Conservation (phyloP, 495 filamentous ascomycete genomes). For the Monascus purpureus region DNA sequence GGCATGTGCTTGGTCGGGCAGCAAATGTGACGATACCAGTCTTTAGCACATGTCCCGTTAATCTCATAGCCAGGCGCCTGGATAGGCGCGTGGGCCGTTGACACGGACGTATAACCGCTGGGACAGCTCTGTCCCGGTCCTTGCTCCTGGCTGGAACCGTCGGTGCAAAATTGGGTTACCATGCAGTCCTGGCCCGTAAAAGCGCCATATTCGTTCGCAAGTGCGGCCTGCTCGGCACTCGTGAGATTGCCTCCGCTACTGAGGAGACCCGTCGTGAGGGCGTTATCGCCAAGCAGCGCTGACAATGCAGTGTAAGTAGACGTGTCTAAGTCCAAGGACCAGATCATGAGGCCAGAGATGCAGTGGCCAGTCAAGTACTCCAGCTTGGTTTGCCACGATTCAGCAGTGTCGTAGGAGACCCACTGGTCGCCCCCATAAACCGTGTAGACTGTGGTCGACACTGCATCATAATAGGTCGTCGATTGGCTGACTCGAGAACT, state of each 20-base stretch:
- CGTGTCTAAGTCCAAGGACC: conserved; percentile 8
- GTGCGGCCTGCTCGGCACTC: neutral
- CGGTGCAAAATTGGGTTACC: conserved; percentile 9
- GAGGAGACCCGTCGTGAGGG: neutral
- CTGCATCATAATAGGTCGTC: too few species aligned
- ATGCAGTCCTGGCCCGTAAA: conserved; percentile 13
- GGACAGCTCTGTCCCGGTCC: conserved; percentile 7
- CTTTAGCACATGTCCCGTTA: conserved; percentile 6
- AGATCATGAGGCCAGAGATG: conserved; percentile 24
- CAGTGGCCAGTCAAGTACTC: conserved; percentile 17
- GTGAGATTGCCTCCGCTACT: neutral
- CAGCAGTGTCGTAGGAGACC: conserved; percentile 25
- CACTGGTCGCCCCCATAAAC: too few species aligned
- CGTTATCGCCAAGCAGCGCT: neutral
- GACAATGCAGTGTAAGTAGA: neutral
- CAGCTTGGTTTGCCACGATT: conserved; percentile 22
- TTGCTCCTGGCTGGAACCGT: conserved; percentile 6
- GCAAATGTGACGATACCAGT: conserved; percentile 18
- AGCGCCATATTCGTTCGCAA: neutral
- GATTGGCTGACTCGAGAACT: too few species aligned
- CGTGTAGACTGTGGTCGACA: too few species aligned
- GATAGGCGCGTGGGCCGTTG: conserved; percentile 8
- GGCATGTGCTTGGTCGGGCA: conserved; percentile 18
- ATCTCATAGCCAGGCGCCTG: conserved; percentile 2
- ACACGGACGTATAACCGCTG: conserved; percentile 2